Evolutionary conservation across 176 grass and related monocot species (phyloP).

Genomic region (Miscanthus lutarioriparius): DNA sequence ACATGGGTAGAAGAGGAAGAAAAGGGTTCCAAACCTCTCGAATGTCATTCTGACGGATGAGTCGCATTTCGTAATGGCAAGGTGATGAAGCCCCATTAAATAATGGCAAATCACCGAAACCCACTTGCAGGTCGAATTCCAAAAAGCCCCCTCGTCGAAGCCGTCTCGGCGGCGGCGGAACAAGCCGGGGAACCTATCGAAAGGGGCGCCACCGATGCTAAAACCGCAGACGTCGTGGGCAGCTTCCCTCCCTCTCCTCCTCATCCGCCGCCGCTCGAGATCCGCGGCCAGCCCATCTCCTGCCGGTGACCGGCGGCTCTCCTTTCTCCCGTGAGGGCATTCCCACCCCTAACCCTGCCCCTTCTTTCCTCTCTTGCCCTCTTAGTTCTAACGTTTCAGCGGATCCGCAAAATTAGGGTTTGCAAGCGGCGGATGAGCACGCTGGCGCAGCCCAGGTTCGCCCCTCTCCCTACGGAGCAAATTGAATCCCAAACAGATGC

Average conservation of each 20-base stretch:
- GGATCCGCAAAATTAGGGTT: constrained; percentile 37
- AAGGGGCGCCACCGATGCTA: constrained; percentile 27
- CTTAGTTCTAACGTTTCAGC: constrained; percentile 13
- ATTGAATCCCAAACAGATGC: constrained; percentile 40
- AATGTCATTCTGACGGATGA: too few relatives aligned
- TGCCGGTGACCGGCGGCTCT: constrained; percentile 15
- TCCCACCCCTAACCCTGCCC: neutral
- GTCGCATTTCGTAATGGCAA: too few relatives aligned
- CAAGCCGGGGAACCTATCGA: neutral
- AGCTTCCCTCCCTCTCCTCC: constrained; percentile 37
- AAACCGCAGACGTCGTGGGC: constrained; percentile 37
- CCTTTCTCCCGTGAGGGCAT: constrained; percentile 37
- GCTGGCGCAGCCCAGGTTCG: constrained; percentile 53
- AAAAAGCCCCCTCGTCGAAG: neutral
- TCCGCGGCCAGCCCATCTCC: neutral
- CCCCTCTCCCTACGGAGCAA: constrained; percentile 43
- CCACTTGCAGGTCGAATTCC: too few relatives aligned
- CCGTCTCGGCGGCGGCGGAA: constrained; percentile 10
- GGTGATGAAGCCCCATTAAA: too few relatives aligned
- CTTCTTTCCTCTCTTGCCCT: neutral
- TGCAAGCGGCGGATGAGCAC: constrained; percentile 67
- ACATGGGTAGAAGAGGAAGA: too few relatives aligned
- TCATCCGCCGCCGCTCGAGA: constrained; percentile 27
- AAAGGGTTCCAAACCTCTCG: too few relatives aligned
- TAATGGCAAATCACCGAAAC: too few relatives aligned